Evolutionary conservation across 768 basidiomycete species (phyloP).

Genomic region (Lactarius psammicola): DNA sequence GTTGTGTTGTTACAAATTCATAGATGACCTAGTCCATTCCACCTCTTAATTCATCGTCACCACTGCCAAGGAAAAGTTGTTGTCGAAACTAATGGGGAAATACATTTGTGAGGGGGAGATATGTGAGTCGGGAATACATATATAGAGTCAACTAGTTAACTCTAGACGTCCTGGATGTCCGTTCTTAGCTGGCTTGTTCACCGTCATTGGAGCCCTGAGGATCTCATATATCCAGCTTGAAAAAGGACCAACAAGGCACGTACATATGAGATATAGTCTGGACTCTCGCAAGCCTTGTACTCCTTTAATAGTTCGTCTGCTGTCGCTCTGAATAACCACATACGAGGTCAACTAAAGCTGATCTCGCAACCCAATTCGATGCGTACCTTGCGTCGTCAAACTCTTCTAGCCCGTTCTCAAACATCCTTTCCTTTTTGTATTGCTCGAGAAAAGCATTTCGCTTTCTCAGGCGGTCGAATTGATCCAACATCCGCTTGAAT

Average conservation of each 20-base stretch:
- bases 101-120: constrained; percentile 22
- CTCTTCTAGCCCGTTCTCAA: constrained; percentile 89
- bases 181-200: constrained; percentile 21
- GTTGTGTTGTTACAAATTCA: constrained; percentile 26
- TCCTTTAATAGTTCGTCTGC: constrained; percentile 88
- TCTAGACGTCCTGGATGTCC: too few relatives aligned
- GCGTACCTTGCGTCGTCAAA: constrained; percentile 94
- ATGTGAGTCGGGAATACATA: constrained; percentile 6
- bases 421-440: constrained; percentile 97
- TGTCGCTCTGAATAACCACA: constrained; percentile 56
- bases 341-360: not conserved
- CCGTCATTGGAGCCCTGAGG: constrained; percentile 26
- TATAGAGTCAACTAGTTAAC: not conserved
- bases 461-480: constrained; percentile 84
- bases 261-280: constrained; percentile 90
- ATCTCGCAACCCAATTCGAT: not conserved
- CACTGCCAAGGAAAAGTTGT: constrained; percentile 11
- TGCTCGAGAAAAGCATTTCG: constrained; percentile 95
- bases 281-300: constrained; percentile 94
- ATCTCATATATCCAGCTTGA: not conserved
- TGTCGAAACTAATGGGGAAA: constrained; percentile 12
- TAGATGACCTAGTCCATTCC: constrained; percentile 17
- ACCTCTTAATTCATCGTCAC: constrained; percentile 4
- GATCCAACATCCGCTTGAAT: constrained; percentile 94
- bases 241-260: constrained; percentile 32